Evolutionary conservation across 352 stramenopile genomes (phyloP), one percentile per base, ranked within the genome.

Genomic region (Achlya hypogyna): DNA sequence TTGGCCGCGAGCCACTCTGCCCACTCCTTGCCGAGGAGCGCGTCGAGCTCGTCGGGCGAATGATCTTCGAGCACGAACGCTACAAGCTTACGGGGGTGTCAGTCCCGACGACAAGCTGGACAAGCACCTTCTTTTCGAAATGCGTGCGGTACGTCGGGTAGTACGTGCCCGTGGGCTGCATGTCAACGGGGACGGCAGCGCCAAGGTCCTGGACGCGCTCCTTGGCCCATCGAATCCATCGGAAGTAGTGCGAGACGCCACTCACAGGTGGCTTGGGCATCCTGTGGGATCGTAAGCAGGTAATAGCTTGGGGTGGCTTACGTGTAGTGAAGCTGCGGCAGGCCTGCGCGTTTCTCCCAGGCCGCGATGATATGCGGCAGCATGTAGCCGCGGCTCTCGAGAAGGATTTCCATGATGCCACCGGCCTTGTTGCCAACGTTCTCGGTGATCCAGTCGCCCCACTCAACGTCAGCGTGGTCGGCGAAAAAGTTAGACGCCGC

Each of bases 151-250:
- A 88, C 23, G 75, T 86, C 29, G 78, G 78, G 60, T 88, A 90
- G 40, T 76, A 63, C 14, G 53, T 23, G 18, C 79, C 81, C 23
- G 73, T 72, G 5, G 79, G 79, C 16, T 71, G 71, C 28, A 90
- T 74, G 34, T 68, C 42, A 4, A 69, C 63, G 20, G 60, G 51
- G 22, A 78, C 70, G 14, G 73, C 71, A 58, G 88, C 71, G 32
- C 80, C 64, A 3, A 88, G 45, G 45, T 78, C 68, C 42, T 87
- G 77, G 14, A 85, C 65, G 23, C 77, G 77, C 67, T 88, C 81
- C 59, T 91, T 91, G 18, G 63, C 59, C 78, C 79, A 91, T 22
- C 81, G 79, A 29, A 91, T 74, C 79, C 81, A 91, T 6, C 75
- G 73, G 49, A 87, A 89, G 69, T 86, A 89, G 40, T 89, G 78